Evolutionary conservation across 805 yeast species (phyloP).

Genomic region (Hanseniaspora jakobsenii): DNA sequence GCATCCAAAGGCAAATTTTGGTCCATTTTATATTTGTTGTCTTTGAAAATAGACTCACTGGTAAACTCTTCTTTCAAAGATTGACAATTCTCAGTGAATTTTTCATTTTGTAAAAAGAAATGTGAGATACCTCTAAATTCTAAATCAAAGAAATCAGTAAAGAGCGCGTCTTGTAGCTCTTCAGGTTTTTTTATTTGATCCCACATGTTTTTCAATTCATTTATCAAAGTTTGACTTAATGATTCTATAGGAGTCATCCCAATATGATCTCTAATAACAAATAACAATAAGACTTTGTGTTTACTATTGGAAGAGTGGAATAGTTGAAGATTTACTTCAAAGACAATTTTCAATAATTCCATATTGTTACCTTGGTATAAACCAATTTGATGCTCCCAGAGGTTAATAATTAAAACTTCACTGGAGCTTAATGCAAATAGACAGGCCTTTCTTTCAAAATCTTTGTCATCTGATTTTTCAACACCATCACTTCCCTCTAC

Average conservation of each 20-base stretch:
- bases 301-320: conserved; percentile 44
- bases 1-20: conserved; percentile 88
- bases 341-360: conserved; percentile 89
- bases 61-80: conserved; percentile 51
- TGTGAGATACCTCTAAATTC: conserved; percentile 75
- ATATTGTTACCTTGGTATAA: conserved; percentile 94
- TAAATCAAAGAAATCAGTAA: conserved; percentile 74
- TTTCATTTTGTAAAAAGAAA: conserved; percentile 65
- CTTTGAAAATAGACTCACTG: conserved; percentile 40
- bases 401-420: conserved; percentile 78
- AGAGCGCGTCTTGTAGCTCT: conserved; percentile 40
- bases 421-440: conserved; percentile 86
- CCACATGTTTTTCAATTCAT: conserved; percentile 75
- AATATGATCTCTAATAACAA: conserved; percentile 85
- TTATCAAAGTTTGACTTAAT: conserved; percentile 52
- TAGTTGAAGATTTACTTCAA: conserved; percentile 81
- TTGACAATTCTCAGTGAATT: conserved; percentile 50
- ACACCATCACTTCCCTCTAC: conserved; percentile 99
- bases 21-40: conserved; percentile 43
- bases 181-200: conserved; percentile 58
- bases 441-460: conserved; percentile 93
- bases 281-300: conserved; percentile 58
- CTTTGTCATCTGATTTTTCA: conserved; percentile 96
- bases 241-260: conserved; percentile 75
- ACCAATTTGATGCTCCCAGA: conserved; percentile 97